Percentiles rank a stretch among this genome's conserved stretches.
Conservation (phyloP, 2,329 filamentous ascomycete species). For the Macroventuria anomochaeta region DNA sequence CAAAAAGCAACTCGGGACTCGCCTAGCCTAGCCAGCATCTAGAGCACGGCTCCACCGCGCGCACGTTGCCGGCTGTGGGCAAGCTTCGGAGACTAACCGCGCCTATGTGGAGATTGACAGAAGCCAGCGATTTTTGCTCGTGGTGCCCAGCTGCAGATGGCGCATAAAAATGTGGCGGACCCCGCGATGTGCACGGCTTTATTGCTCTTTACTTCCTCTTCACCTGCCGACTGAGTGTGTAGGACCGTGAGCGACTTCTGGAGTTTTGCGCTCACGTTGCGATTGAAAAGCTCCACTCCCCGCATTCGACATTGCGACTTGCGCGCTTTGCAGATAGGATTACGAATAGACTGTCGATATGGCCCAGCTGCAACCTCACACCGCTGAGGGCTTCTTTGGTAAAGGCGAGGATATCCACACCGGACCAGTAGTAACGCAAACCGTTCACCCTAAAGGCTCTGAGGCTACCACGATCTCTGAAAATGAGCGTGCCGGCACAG, state of each 20-base stretch:
- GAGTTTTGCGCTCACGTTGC: conserved; percentile 51
- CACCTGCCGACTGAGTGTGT: conserved; percentile 14
- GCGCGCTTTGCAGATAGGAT: background rate
- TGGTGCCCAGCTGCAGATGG: conserved; percentile 13
- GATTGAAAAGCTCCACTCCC: conserved; percentile 44
- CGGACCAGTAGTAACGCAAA: conserved; percentile 25
- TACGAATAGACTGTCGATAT: conserved; percentile 1
- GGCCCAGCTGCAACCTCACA: conserved; percentile 28
- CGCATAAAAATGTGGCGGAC: conserved; percentile 34
- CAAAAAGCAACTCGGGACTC: conserved; percentile 26
- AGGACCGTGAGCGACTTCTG: conserved; percentile 49
- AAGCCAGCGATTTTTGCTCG: conserved; percentile 31
- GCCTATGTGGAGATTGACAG: conserved; percentile 33
- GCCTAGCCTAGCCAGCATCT: conserved; percentile 31
- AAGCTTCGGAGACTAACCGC: conserved; percentile 29
- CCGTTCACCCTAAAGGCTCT: conserved; percentile 31
- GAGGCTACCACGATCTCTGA: conserved; percentile 34
- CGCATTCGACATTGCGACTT: background rate
- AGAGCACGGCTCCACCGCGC: conserved; percentile 21
- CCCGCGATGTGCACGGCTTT: conserved; percentile 14
- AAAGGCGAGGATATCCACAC: conserved; percentile 12
- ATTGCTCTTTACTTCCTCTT: conserved; percentile 4
- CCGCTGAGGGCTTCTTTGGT: conserved; percentile 21
- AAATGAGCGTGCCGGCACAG: conserved; percentile 30
- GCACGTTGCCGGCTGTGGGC: conserved; percentile 16